A percentile compares a stretch with the other conserved stretches of the same genome.
Evolutionary conservation across 2,329 filamentous ascomycete species (phyloP).

Genomic region (Aplosporella prunicola): DNA sequence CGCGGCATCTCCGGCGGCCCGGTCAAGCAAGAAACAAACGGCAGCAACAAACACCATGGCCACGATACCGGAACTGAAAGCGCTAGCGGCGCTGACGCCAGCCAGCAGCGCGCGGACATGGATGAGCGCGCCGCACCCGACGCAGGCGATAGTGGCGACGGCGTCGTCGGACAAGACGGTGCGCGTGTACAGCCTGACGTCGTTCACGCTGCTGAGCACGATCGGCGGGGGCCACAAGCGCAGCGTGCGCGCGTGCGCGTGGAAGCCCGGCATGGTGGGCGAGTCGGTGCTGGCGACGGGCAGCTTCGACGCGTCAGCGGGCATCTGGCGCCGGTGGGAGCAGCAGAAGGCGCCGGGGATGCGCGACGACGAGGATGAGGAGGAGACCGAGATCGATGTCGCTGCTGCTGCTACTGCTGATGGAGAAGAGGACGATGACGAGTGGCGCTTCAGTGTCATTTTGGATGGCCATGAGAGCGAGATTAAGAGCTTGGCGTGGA

Average conservation of each 20-base stretch:
- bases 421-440: constrained; percentile 56
- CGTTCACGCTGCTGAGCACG: constrained; percentile 67
- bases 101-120: constrained; percentile 60
- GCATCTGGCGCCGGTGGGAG: constrained; percentile 59
- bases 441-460: constrained; percentile 88
- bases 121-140: constrained; percentile 77
- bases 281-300: constrained; percentile 77
- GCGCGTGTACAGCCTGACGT: constrained; percentile 78
- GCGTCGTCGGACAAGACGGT: constrained; percentile 78
- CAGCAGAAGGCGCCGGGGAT: neutral
- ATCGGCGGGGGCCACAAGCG: constrained; percentile 85
- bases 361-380: constrained; percentile 23
- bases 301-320: constrained; percentile 87
- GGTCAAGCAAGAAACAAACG: no score
- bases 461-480: constrained; percentile 94
- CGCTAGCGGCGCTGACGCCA: constrained; percentile 45
- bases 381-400: constrained; percentile 19
- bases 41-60: no score
- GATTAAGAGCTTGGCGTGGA: constrained; percentile 72
- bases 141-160: constrained; percentile 79
- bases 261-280: constrained; percentile 62
- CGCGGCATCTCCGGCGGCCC: no score
- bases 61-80: constrained; percentile 20
- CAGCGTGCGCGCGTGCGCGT: constrained; percentile 74
- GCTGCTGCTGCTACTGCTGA: no score